These are phyloP conservation scores for Serendipita vermifera DNA, from an alignment of 768 basidiomycete species.

Conservation along the genomic window DNA sequence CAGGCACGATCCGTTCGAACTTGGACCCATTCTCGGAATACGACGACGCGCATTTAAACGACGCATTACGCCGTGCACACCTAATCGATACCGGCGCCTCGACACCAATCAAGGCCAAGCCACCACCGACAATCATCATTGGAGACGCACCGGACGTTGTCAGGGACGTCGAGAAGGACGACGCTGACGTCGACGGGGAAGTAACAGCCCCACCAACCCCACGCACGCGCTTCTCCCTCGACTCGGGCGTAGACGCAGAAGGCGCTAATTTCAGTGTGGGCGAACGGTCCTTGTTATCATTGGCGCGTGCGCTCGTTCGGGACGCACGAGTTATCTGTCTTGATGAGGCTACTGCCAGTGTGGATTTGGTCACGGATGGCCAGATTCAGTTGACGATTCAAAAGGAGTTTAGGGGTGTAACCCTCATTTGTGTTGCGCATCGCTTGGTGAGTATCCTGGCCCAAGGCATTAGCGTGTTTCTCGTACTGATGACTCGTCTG, in stretches of 20 bases:
- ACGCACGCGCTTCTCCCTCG: conserved; percentile 19
- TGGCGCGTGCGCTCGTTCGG: conserved; percentile 24
- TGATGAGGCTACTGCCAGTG: conserved; percentile 20
- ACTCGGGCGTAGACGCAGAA: conserved; percentile 24
- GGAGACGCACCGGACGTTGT: no score
- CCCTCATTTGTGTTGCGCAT: conserved; percentile 10
- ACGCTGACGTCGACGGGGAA: conserved; percentile 7
- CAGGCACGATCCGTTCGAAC: conserved; percentile 14
- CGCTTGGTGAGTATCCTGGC: conserved; percentile 5
- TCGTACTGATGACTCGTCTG: no score
- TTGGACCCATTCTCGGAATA: conserved; percentile 15
- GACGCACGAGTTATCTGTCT: conserved; percentile 15
- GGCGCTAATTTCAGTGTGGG: conserved; percentile 31
- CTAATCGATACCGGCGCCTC: not conserved
- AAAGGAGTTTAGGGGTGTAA: conserved; percentile 1
- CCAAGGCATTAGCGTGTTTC: no score
- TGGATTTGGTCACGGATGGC: conserved; percentile 26
- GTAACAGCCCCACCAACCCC: not conserved
- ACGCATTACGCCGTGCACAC: conserved; percentile 11
- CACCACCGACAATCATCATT: no score
- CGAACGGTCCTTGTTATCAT: conserved; percentile 29
- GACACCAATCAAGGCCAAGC: not conserved
- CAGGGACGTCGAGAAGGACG: no score
- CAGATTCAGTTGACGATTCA: conserved; percentile 19
- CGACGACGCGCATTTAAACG: conserved; percentile 14